Percentiles rank a stretch among this genome's conserved stretches.
Evolutionary conservation across 345 rosid genomes (phyloP).

Genomic region (Salix dunnii): DNA sequence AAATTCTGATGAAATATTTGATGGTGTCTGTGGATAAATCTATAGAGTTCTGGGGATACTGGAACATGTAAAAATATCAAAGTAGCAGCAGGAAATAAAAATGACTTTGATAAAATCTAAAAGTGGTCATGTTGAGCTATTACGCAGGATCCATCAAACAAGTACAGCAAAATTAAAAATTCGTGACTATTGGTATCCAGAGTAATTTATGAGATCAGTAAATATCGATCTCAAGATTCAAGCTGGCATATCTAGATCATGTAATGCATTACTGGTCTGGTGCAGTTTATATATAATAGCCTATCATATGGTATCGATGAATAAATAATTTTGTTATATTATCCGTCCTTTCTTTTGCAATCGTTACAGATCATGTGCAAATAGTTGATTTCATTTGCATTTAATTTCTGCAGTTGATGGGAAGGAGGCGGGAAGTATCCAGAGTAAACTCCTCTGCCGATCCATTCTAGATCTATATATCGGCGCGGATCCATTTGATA

Average conservation of each 20-base stretch:
- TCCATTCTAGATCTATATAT: conserved; percentile 77
- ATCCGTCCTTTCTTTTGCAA: background rate
- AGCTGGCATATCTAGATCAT: background rate
- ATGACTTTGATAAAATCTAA: too few relatives aligned
- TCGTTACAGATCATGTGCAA: background rate
- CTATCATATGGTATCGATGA: background rate
- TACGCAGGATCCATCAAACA: background rate
- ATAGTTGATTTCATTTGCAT: background rate
- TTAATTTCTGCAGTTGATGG: conserved; percentile 56
- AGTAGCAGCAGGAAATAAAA: too few relatives aligned
- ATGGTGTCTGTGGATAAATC: background rate
- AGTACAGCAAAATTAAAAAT: too few relatives aligned
- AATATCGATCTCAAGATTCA: too few relatives aligned
- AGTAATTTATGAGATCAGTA: background rate
- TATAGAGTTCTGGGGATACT: too few relatives aligned
- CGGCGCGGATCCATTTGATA: conserved; percentile 78
- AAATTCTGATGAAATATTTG: background rate
- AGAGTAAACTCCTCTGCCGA: conserved; percentile 71
- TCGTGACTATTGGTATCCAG: background rate
- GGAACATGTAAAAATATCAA: too few relatives aligned
- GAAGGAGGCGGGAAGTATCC: conserved; percentile 64
- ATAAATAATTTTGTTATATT: background rate
- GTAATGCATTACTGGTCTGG: background rate
- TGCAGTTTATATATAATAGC: background rate
- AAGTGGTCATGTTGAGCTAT: background rate